Percentiles rank a stretch among this genome's conserved stretches.
Evolutionary conservation across 164 flowering plant genomes (phyloP).

Genomic region (Amborella trichopoda): DNA sequence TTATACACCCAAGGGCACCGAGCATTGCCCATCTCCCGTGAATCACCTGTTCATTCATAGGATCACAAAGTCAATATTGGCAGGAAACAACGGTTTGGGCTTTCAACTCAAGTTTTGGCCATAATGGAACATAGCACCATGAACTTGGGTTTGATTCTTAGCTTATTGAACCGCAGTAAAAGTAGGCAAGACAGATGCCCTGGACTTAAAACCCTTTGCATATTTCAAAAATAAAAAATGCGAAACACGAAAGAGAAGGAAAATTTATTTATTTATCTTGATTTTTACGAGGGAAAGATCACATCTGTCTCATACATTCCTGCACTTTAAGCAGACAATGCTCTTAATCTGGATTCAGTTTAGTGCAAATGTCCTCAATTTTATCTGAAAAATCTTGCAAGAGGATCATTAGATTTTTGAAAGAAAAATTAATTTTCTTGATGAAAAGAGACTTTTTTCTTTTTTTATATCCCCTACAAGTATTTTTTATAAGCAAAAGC

Average conservation of each 20-base stretch:
- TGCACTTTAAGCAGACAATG: no score
- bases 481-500: no score
- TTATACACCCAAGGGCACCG: constrained; percentile 69
- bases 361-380: no score
- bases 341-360: no score
- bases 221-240: not conserved
- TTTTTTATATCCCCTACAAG: no score
- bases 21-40: constrained; percentile 79
- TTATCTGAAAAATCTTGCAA: no score
- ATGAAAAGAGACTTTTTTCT: no score
- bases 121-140: no score
- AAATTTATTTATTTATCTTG: not conserved
- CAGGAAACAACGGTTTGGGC: not conserved
- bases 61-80: not conserved
- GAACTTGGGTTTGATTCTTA: not conserved
- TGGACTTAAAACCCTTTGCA: not conserved
- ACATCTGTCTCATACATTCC: no score
- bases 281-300: no score
- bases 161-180: not conserved
- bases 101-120: not conserved
- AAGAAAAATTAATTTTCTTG: no score
- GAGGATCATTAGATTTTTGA: no score
- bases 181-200: not conserved
- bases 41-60: constrained; percentile 42
- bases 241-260: not conserved